phyloP scores from a whole-genome alignment of 176 grass and related monocot genomes.

The Melocanna baccifera region DNA sequence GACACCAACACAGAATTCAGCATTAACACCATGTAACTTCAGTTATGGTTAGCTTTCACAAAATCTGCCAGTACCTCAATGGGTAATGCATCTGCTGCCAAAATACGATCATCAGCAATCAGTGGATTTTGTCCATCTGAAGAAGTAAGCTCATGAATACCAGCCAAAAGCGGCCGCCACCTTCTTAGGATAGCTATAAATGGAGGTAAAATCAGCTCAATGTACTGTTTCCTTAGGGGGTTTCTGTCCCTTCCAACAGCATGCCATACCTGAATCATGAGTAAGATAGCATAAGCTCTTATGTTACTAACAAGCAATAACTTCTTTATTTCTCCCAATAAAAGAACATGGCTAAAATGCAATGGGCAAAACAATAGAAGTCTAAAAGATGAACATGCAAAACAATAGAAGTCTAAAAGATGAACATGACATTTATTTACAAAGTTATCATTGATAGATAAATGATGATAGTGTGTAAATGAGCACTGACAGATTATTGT shows the following conservation, averaged over 20 bases:
- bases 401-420: neutral
- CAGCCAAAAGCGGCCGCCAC: conserved; percentile 88
- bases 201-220: conserved; percentile 85
- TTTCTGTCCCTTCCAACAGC: conserved; percentile 78
- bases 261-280: conserved; percentile 84
- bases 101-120: conserved; percentile 83
- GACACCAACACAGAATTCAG: neutral
- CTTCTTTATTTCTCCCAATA: neutral
- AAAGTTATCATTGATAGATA: neutral
- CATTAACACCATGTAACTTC: conserved; percentile 1
- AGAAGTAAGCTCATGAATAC: conserved; percentile 88
- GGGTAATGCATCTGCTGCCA: conserved; percentile 83
- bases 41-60: conserved; percentile 18
- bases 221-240: conserved; percentile 80
- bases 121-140: conserved; percentile 90
- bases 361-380: neutral
- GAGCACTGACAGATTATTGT: neutral
- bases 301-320: neutral
- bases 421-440: conserved; percentile 20
- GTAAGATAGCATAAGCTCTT: conserved; percentile 3
- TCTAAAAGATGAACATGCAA: neutral
- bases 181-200: conserved; percentile 91
- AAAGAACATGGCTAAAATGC: neutral
- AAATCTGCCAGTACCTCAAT: conserved; percentile 53
- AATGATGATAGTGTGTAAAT: conserved; percentile 24